Base-by-base conservation (phyloP, 2,329 filamentous ascomycete species). In the Fusarium avenaceum region DNA sequence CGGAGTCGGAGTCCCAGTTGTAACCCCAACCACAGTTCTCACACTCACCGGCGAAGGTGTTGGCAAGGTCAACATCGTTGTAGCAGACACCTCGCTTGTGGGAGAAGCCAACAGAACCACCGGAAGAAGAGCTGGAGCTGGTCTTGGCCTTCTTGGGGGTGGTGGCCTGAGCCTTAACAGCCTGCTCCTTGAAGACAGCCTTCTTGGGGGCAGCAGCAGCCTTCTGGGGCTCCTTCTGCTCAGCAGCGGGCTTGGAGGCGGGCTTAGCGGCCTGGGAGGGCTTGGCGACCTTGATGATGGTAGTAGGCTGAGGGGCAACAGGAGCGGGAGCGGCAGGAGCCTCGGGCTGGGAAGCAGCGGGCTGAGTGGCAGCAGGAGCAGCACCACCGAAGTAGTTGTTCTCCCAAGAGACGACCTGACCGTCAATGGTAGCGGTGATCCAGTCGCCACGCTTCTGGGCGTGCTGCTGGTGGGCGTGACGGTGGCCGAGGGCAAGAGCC, bases 41-140 rank as follows among this genome's bases (percentile, higher is more conserved):
- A 69, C 77, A 80, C 38, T 47, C 49, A 38, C 38, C 63, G 64
- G 78, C 77, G 76, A 92, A 89, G 66, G 78, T 72, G 55, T 81
- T 78, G 76, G 85, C 84, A 35, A 90, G 80, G 28, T 69, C 71
- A 56, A 83, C 83, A 32, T 87, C 80, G 78, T 92, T 92, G 85
- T 89, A 93, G 50, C 87, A 87, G 49, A 92, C 78, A 78, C 90
- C 90, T 76, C 89, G 89, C 87, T 91, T 90, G 57, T 45, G 24
- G 72, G 73, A 69, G 59, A 77, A 71, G 28, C 66, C 65, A 45
- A 51, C 20, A 17, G 71, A 72, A 32, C 64, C 60, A 32, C 48
- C 54, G n/a, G 62, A 62, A 32, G 51, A 47, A 5, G 51, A 35
- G 38, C 61, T 49, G 5, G 50, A 54, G 55, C 40, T 15, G 14